phyloP scores from a whole-genome alignment of 73 alveolate genomes.

The Symbiodinium natans region DNA sequence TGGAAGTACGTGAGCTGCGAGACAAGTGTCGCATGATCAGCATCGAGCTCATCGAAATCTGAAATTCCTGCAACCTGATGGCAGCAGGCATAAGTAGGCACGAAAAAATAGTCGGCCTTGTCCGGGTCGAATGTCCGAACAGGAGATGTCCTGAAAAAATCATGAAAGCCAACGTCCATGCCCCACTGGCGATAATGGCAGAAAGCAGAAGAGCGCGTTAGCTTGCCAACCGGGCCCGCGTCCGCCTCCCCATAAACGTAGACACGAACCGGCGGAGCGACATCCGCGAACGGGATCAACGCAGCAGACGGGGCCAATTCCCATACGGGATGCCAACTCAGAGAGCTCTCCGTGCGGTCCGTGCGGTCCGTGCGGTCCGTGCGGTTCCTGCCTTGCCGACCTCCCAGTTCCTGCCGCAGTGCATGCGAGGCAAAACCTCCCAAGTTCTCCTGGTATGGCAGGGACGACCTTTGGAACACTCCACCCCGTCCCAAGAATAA shows the following conservation, averaged over 20 bases:
- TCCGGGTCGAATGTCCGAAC: constrained; percentile 61
- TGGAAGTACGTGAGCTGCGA: constrained; percentile 73
- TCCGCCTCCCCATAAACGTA: constrained; percentile 66
- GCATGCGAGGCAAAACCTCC: constrained; percentile 85
- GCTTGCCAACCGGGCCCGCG: constrained; percentile 17
- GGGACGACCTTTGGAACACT: not conserved
- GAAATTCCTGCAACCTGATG: constrained; percentile 90
- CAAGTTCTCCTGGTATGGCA: constrained; percentile 53
- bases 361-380: not conserved
- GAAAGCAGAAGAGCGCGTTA: constrained; percentile 90
- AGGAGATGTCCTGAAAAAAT: constrained; percentile 84
- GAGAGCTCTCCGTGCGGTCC: not conserved
- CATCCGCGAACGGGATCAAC: constrained; percentile 47
- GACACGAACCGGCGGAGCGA: constrained; percentile 12
- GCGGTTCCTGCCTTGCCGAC: not conserved
- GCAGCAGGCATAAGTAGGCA: constrained; percentile 92
- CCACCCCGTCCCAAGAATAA: too few relatives aligned
- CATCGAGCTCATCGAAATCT: constrained; percentile 70
- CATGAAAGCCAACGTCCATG: constrained; percentile 92
- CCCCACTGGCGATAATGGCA: constrained; percentile 94
- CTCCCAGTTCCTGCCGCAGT: constrained; percentile 10
- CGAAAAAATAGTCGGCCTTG: constrained; percentile 80
- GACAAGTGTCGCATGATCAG: constrained; percentile 25
- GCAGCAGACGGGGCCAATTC: constrained; percentile 41
- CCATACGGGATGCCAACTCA: not conserved